These are phyloP conservation scores for Calocera viscosa DNA, from an alignment of 768 basidiomycete species.

Conservation along the genomic window DNA sequence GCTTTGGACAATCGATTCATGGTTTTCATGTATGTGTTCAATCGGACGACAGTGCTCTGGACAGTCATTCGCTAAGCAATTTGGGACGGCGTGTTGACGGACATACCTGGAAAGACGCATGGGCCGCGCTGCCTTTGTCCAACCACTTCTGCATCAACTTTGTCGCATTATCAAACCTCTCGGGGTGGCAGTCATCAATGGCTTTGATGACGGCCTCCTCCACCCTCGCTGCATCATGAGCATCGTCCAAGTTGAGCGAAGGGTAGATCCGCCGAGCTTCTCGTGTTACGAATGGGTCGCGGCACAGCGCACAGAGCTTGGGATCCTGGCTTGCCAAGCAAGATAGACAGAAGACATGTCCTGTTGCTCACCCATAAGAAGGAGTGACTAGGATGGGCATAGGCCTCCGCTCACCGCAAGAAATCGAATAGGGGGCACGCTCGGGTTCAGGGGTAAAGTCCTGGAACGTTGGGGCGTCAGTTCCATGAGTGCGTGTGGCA, in stretches of 20 bases:
- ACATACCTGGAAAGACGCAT: not conserved
- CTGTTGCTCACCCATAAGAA: not conserved
- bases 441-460: conserved; percentile 4
- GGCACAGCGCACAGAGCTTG: not conserved
- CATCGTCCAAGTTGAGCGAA: not conserved
- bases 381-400: not conserved
- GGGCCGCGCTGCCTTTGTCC: not conserved
- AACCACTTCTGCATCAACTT: conserved; percentile 5
- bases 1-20: not conserved
- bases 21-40: not conserved
- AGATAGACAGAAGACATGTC: not conserved
- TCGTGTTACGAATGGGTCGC: not conserved
- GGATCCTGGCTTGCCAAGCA: not conserved
- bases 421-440: conserved; percentile 6
- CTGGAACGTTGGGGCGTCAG: not conserved
- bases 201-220: not conserved
- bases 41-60: conserved; percentile 1
- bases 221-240: not conserved
- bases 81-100: not conserved
- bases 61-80: not conserved
- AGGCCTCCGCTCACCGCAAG: not conserved
- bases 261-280: conserved; percentile 1
- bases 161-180: not conserved
- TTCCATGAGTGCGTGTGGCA: not conserved
- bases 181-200: not conserved